Conservation (phyloP, 2,329 filamentous ascomycete genomes). For the Aspergillus fructus region DNA sequence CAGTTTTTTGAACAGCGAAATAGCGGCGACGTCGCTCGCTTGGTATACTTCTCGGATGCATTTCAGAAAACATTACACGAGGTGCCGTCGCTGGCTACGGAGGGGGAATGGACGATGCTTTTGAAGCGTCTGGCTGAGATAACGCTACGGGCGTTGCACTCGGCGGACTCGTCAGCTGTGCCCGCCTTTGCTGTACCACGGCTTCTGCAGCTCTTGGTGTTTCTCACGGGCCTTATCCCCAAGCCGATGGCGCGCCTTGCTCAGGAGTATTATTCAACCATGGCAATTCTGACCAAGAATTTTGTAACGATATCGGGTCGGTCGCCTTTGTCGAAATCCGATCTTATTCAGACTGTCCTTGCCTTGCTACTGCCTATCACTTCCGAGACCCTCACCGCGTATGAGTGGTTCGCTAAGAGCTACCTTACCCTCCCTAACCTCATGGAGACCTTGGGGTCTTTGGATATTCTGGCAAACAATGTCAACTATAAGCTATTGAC, state of each 20-base stretch:
- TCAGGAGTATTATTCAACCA: slow-evolving; percentile 39
- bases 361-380: slow-evolving; percentile 45
- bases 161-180: slow-evolving; percentile 21
- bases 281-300: slow-evolving; percentile 37
- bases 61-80: slow-evolving; percentile 41
- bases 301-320: slow-evolving; percentile 17
- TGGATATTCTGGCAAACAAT: slow-evolving; percentile 45
- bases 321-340: slow-evolving; percentile 24
- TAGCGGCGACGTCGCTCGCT: slow-evolving; percentile 38
- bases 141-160: slow-evolving; percentile 35
- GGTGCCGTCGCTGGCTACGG: slow-evolving; percentile 36
- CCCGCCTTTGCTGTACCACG: slow-evolving; percentile 27
- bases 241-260: slow-evolving; percentile 41
- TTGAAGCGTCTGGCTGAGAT: slow-evolving; percentile 39
- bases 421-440: slow-evolving; percentile 50
- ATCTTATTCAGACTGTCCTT: slow-evolving; percentile 36
- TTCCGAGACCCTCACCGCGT: slow-evolving; percentile 44
- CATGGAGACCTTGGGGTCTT: slow-evolving; percentile 33
- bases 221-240: slow-evolving; percentile 40
- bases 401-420: slow-evolving; percentile 44
- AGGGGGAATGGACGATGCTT: slow-evolving; percentile 42
- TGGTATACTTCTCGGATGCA: slow-evolving; percentile 45
- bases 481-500: slow-evolving; percentile 54
- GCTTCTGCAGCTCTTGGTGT: slow-evolving; percentile 36
- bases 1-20: slow-evolving; percentile 62